Conservation (phyloP, 306 rosid species). For the Herpetospermum pedunculosum region DNA sequence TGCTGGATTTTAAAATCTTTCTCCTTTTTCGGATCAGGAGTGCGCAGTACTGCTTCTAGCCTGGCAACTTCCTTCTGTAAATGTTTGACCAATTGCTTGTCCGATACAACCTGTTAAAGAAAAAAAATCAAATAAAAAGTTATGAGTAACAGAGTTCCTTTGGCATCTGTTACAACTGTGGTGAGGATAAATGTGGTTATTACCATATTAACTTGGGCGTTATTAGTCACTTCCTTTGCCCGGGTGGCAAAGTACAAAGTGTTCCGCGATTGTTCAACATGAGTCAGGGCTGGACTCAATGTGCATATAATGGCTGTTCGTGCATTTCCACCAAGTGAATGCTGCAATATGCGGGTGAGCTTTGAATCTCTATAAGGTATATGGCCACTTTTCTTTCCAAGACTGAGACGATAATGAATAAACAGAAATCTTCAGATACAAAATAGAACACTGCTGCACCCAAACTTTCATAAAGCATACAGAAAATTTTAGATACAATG, state of each 20-base stretch:
- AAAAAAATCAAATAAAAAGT: background rate
- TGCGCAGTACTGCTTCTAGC: conserved; percentile 82
- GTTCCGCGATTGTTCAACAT: conserved; percentile 92
- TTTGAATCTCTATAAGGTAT: conserved; percentile 96
- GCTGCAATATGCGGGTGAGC: conserved; percentile 96
- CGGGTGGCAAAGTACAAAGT: conserved; percentile 92
- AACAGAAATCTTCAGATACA: conserved; percentile 1
- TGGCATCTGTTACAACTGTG: background rate
- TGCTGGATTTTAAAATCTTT: conserved; percentile 89
- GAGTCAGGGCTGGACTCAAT: conserved; percentile 86
- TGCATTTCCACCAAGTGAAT: conserved; percentile 98
- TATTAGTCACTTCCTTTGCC: conserved; percentile 96
- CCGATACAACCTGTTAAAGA: conserved; percentile 60
- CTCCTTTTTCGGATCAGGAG: conserved; percentile 84
- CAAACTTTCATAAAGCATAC: background rate
- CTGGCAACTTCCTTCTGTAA: conserved; percentile 97
- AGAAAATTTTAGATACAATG: background rate
- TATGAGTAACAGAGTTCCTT: background rate
- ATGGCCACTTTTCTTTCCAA: conserved; percentile 89
- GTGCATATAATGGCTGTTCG: conserved; percentile 99
- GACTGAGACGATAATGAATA: conserved; percentile 45
- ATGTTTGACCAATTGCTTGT: conserved; percentile 90
- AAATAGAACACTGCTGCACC: background rate
- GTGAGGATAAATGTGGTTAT: background rate
- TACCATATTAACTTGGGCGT: conserved; percentile 98